Evolutionary conservation across 2,329 filamentous ascomycete genomes (phyloP), one percentile per base, ranked within the genome.

Genomic region (Sporothrix dimorphospora): DNA sequence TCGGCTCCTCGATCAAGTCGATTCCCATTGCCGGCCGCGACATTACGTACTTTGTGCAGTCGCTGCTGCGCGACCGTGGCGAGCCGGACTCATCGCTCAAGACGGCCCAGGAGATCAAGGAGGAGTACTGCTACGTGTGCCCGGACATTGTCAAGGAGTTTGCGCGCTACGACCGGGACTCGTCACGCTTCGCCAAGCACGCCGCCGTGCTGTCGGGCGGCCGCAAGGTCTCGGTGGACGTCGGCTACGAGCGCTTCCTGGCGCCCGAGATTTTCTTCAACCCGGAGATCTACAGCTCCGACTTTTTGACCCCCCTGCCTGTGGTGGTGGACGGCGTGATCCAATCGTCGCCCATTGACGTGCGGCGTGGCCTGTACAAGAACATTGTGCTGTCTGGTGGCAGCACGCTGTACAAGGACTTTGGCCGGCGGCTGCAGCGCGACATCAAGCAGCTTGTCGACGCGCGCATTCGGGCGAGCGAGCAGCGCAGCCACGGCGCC

Each of bases 191-290:
- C 84, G 87, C 92, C 78, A 94, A 97, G 84, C 94, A 99, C 82
- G 90, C 91, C 24, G 94, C 98, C 72, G 90, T 89, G 72, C 91
- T 96, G 73, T 91, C 94, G 34, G 95, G 94, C 77, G 96, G 96
- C 75, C 91, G 92, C 77, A 90, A 92, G 77, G 91, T 95, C 27
- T 88, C 86, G 1, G 94, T 99, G 63, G 97, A 99, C 78, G 93
- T 99, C 70, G 96, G 96, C 70, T 99, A 98, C 83, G 96, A 99
- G 82, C 92, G 96, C 45, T 99, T 99, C 87, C 87, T 99, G 73
- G 96, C 96, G 2, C 97, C 97, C 30, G 96, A 99, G 82, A 99
- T 99, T 80, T 99, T 99, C 84, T 99, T 99, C 89, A 99, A 99
- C 83, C 96, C 96, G 40, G 96, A 99, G 84, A 99, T 99, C 79